Evolutionary conservation across 768 basidiomycete genomes (phyloP).

Genomic region (Chalciporus piperatus): DNA sequence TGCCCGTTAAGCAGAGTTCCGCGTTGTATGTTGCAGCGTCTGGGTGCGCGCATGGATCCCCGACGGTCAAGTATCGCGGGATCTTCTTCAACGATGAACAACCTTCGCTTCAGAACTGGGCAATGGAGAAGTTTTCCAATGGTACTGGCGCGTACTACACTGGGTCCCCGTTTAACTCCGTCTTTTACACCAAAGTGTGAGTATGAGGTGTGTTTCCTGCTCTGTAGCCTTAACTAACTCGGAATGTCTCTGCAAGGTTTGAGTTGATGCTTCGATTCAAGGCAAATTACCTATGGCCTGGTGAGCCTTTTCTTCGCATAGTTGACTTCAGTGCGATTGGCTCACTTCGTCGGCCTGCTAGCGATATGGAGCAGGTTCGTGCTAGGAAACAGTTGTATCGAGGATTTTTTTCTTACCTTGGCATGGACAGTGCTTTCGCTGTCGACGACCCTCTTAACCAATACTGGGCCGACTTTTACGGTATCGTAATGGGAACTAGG

Average conservation of each 20-base stretch:
- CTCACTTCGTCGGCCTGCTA: neutral
- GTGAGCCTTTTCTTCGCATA: constrained; percentile 21
- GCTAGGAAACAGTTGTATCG: neutral
- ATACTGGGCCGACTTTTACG: constrained; percentile 51
- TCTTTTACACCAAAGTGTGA: neutral
- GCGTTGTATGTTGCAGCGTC: neutral
- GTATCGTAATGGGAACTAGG: constrained; percentile 67
- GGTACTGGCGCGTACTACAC: constrained; percentile 44
- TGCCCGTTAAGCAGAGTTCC: neutral
- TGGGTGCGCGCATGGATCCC: neutral
- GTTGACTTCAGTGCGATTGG: neutral
- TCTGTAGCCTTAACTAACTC: neutral
- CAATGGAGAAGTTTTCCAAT: constrained; percentile 64
- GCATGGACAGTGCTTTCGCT: constrained; percentile 40
- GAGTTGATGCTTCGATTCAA: neutral
- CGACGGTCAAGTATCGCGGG: constrained; percentile 68
- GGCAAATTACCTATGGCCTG: neutral
- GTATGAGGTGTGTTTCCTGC: neutral
- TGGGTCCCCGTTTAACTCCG: neutral
- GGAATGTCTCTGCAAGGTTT: neutral
- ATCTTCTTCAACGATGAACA: constrained; percentile 79
- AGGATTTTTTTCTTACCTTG: neutral
- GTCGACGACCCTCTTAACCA: constrained; percentile 58
- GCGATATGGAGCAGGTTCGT: constrained; percentile 20
- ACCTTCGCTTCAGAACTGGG: constrained; percentile 71